These are phyloP conservation scores for Isabelozyma rhagii DNA, from an alignment of 805 yeast genomes.

Conservation along the genomic window DNA sequence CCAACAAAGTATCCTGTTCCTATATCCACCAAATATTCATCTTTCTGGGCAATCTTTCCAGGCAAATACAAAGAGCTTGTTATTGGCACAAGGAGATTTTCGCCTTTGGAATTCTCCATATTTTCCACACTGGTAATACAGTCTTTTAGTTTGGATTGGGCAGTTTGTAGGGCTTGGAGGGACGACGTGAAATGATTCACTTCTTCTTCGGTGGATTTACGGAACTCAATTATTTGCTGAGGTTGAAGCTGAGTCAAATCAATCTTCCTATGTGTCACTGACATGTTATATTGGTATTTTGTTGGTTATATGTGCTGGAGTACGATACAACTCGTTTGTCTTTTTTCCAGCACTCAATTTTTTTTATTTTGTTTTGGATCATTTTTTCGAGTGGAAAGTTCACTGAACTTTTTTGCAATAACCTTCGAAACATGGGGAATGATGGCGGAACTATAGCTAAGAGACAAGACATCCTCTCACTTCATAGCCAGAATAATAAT, in stretches of 20 bases:
- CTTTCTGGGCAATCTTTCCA: conserved; percentile 64
- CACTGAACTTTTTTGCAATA: background rate
- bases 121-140: conserved; percentile 69
- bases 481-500: conserved; percentile 13
- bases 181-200: conserved; percentile 83
- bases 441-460: conserved; percentile 76
- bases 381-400: background rate
- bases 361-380: background rate
- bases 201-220: conserved; percentile 80
- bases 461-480: conserved; percentile 46
- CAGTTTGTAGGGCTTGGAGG: conserved; percentile 75
- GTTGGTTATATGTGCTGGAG: background rate
- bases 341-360: background rate
- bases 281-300: background rate
- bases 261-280: conserved; percentile 24
- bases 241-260: conserved; percentile 72
- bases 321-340: background rate
- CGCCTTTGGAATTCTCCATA: conserved; percentile 39
- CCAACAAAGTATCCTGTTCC: conserved; percentile 96
- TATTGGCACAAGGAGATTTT: conserved; percentile 75
- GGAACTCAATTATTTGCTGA: conserved; percentile 80
- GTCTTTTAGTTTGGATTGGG: conserved; percentile 77
- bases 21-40: conserved; percentile 82
- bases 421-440: conserved; percentile 29
- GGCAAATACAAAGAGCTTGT: conserved; percentile 89